Evolutionary conservation across 371 early-diverging fungal species (phyloP), one percentile per base, ranked within the genome.

Genomic region (Mortierella sp.): DNA sequence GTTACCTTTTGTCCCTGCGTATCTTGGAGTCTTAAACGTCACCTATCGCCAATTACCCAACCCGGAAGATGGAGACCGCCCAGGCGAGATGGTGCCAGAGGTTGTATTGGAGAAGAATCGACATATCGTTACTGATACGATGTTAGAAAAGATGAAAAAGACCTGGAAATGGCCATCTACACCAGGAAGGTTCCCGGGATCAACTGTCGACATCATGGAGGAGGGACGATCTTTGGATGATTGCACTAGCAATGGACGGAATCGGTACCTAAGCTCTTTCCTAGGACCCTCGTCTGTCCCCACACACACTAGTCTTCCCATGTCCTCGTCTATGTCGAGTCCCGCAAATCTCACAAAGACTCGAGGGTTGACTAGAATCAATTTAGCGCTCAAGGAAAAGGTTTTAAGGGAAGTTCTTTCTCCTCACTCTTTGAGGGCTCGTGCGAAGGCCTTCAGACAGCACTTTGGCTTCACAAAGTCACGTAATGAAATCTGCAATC

Each of bases 21-120:
- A 97, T 78, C 84, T 97, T 72, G 98, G 99, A 21, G 93, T 96
- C 0, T 87, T 98, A 33, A 98, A 97, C 78, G 97, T 98, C 65
- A 95, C 95, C 4, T 96, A 94, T 72, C 86, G 89, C 21, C 76
- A 77, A 58, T 73, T 83, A 9, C 74, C 74, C 8, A 84, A 84
- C n/a, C 72, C 81, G 8, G 83, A 76, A 36, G 68, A 76, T 41
- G 80, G 72, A n/a, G 76, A 67, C 4, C 52, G 70, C 36, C 79
- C 77, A 48, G 72, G 76, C 22, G 76, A 84, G 33, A 48, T 77
- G 16, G 85, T 89, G 1, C 93, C 93, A 3, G 91, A 89, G 79
- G 93, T 96, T 19, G 86, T 93, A 11, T 88, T 96, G 63, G 94
- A 94, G 74, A 91, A 95, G 70, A 95, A 96, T 67, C 83, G 89